A percentile compares a stretch with the other conserved stretches of the same genome.
Conservation (phyloP, 2,329 filamentous ascomycete species). For the Microsporum audouinii region DNA sequence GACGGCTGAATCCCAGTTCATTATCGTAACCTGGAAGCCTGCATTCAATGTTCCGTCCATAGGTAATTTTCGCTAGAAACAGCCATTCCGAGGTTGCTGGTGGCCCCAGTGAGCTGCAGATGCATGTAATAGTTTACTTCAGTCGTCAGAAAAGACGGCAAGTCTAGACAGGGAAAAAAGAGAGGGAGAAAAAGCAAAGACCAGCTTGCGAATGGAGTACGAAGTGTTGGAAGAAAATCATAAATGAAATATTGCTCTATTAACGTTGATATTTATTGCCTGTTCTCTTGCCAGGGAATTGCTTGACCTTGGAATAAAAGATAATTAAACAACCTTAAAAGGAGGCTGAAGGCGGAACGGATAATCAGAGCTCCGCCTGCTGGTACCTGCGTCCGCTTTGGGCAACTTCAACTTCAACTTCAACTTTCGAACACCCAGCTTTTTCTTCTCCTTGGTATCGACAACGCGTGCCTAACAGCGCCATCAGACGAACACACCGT, state of each 20-base stretch:
- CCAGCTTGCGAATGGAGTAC: neutral
- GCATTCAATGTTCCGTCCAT: neutral
- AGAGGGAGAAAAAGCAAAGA: neutral
- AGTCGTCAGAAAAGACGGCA: neutral
- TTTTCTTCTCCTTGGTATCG: neutral
- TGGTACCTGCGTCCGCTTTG: conserved; percentile 1
- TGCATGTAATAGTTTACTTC: neutral
- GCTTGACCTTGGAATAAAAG: neutral
- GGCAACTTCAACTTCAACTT: neutral
- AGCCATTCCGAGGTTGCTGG: neutral
- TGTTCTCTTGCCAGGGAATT: neutral
- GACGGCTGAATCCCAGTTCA: neutral
- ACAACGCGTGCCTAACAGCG: neutral
- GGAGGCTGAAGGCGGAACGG: neutral
- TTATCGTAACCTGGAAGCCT: neutral
- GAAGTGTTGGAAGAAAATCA: neutral
- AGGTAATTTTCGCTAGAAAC: neutral
- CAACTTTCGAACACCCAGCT: neutral
- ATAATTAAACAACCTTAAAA: neutral
- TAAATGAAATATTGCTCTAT: neutral
- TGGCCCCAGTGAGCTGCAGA: neutral
- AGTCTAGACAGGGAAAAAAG: neutral
- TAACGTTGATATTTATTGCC: too few species aligned
- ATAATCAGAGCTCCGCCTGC: neutral
- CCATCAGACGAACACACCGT: neutral